Conservation (phyloP, 2,329 filamentous ascomycete genomes). For the Piedraia hortae region DNA sequence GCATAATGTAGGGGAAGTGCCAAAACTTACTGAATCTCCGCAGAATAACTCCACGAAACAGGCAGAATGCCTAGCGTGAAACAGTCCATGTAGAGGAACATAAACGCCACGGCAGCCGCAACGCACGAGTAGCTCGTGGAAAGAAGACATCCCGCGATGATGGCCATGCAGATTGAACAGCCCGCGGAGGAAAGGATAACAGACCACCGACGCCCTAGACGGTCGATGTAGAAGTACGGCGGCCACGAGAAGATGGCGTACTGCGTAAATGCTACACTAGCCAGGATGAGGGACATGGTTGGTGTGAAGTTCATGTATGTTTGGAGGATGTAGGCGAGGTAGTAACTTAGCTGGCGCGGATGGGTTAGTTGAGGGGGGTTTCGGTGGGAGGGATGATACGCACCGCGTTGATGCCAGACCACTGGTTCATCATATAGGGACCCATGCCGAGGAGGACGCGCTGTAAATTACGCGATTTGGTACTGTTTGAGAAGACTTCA, state of each 20-base stretch:
- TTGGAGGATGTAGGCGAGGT: conserved; percentile 10
- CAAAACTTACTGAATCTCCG: no score
- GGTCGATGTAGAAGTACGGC: conserved; percentile 12
- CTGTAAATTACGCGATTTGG: conserved; percentile 13
- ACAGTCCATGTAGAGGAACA: conserved; percentile 26
- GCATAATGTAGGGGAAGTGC: no score
- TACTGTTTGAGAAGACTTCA: conserved; percentile 14
- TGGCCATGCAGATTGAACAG: conserved; percentile 12
- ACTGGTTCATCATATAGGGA: conserved; percentile 12
- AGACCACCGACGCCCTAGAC: conserved; percentile 9
- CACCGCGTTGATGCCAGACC: no score
- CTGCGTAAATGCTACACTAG: conserved; percentile 10
- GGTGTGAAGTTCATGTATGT: conserved; percentile 7
- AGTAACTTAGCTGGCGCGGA: conserved; percentile 7
- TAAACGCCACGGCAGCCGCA: conserved; percentile 13
- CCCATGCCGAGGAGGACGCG: conserved; percentile 14
- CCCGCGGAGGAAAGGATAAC: conserved; percentile 10
- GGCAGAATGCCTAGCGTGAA: conserved; percentile 24
- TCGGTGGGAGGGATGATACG: no score
- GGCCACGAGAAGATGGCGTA: conserved; percentile 11
- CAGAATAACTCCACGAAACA: conserved; percentile 8
- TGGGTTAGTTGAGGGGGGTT: no score
- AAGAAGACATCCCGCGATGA: conserved; percentile 12
- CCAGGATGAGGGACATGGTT: conserved; percentile 10
- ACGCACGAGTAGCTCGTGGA: conserved; percentile 7